Evolutionary conservation across 2,329 filamentous ascomycete genomes (phyloP).

Genomic region (Epichloe coenophiala): DNA sequence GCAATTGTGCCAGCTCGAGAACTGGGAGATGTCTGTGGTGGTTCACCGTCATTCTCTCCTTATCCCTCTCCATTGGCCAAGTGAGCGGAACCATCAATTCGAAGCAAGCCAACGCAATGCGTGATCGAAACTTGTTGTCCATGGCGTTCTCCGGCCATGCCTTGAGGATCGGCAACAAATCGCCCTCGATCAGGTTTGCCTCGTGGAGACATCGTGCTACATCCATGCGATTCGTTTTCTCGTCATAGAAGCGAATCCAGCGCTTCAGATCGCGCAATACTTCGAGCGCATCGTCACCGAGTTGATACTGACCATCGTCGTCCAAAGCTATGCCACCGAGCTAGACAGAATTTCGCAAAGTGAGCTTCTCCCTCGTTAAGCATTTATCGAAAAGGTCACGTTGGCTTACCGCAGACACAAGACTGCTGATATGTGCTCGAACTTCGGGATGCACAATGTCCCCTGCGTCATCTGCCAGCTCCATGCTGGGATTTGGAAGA

Average conservation of each 20-base stretch:
- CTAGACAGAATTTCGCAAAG: conserved; percentile 27
- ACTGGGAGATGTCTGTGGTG: conserved; percentile 87
- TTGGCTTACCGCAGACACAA: conserved; percentile 73
- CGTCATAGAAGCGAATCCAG: conserved; percentile 92
- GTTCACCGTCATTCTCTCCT: conserved; percentile 76
- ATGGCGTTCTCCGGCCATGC: conserved; percentile 62
- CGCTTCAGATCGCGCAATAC: conserved; percentile 86
- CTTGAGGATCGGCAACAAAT: conserved; percentile 79
- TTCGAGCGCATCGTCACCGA: conserved; percentile 86
- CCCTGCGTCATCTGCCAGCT: conserved; percentile 33
- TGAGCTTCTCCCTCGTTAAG: neutral
- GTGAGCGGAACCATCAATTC: conserved; percentile 87
- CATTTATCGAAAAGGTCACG: conserved; percentile 5
- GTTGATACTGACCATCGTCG: conserved; percentile 68
- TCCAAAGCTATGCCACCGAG: conserved; percentile 72
- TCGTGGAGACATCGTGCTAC: conserved; percentile 87
- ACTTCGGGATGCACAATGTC: conserved; percentile 81
- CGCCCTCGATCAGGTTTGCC: conserved; percentile 80
- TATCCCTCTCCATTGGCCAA: conserved; percentile 76
- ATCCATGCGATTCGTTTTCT: conserved; percentile 86
- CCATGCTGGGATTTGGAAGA: conserved; percentile 28
- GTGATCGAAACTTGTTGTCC: conserved; percentile 62
- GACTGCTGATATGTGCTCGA: conserved; percentile 81
- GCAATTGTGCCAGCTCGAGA: conserved; percentile 72
- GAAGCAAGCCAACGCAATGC: conserved; percentile 71